A percentile compares a stretch with the other conserved stretches of the same genome.
Evolutionary conservation across 805 yeast species (phyloP).

Genomic region (Clavispora asparagi): DNA sequence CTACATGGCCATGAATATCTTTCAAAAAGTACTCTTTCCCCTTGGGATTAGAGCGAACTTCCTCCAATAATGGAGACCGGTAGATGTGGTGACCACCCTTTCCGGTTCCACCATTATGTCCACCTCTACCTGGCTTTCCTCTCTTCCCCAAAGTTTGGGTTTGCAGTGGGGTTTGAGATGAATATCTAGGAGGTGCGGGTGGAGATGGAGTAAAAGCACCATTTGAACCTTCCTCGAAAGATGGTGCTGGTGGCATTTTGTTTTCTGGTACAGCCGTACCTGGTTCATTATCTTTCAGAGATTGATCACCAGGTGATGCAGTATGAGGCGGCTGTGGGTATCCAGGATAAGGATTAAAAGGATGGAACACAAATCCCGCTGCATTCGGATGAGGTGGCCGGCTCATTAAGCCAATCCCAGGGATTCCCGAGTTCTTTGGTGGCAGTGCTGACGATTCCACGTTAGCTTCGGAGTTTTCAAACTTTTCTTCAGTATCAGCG

Average conservation of each 20-base stretch:
- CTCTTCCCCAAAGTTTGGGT: constrained; percentile 7
- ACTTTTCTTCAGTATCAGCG: constrained; percentile 1
- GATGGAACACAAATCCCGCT: constrained; percentile 42
- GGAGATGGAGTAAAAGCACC: not conserved
- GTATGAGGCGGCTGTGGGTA: constrained; percentile 21
- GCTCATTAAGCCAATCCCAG: constrained; percentile 35
- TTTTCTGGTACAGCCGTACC: not conserved
- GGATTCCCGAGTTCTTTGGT: constrained; percentile 10
- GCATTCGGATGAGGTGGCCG: constrained; percentile 23
- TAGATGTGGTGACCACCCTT: constrained; percentile 45
- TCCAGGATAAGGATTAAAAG: constrained; percentile 45
- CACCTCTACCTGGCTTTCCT: constrained; percentile 8
- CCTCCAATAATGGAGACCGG: constrained; percentile 78
- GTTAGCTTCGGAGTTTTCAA: not conserved
- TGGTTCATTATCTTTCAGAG: not conserved
- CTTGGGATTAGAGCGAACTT: constrained; percentile 62
- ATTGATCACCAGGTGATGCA: constrained; percentile 12
- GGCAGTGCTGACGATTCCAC: constrained; percentile 2
- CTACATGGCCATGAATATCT: constrained; percentile 80
- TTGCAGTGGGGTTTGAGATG: not conserved
- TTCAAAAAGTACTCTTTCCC: constrained; percentile 58
- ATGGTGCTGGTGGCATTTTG: constrained; percentile 6
- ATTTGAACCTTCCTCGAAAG: constrained; percentile 1
- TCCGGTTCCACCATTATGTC: constrained; percentile 9
- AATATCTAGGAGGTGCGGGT: not conserved